phyloP scores from a whole-genome alignment of 805 yeast species.

The Ogataea angusta region DNA sequence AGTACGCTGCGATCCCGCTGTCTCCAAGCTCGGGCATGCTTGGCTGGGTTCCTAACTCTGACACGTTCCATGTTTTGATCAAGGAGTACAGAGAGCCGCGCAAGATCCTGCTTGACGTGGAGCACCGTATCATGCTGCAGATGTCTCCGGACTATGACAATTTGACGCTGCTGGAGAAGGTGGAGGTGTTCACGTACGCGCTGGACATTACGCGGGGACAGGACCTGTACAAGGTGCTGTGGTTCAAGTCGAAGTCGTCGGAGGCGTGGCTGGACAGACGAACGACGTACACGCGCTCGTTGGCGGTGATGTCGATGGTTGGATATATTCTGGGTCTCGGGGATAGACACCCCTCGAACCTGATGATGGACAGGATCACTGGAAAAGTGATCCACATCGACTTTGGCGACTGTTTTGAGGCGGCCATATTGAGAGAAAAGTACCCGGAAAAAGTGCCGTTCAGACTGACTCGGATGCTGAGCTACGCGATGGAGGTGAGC shows the following conservation, averaged over 20 bases:
- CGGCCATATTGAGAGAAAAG: constrained; percentile 93
- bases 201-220: constrained; percentile 94
- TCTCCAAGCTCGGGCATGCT: constrained; percentile 96
- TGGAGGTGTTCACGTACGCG: constrained; percentile 95
- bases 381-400: constrained; percentile 97
- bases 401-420: constrained; percentile 98
- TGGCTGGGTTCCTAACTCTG: constrained; percentile 98
- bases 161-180: constrained; percentile 83
- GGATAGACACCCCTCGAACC: constrained; percentile 95
- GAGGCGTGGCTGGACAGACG: constrained; percentile 98
- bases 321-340: constrained; percentile 97
- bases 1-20: constrained; percentile 88
- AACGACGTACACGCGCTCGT: constrained; percentile 90
- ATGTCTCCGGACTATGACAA: constrained; percentile 98
- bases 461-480: constrained; percentile 92
- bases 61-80: constrained; percentile 90
- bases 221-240: constrained; percentile 88
- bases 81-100: constrained; percentile 90
- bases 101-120: constrained; percentile 84
- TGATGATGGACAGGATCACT: constrained; percentile 90
- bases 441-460: constrained; percentile 98
- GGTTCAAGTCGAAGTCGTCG: constrained; percentile 94
- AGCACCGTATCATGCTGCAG: constrained; percentile 92
- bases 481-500: constrained; percentile 98
- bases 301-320: constrained; percentile 98